Evolutionary conservation across 2,329 filamentous ascomycete genomes (phyloP), one percentile per base, ranked within the genome.

Genomic region (Diaporthe sp.): DNA sequence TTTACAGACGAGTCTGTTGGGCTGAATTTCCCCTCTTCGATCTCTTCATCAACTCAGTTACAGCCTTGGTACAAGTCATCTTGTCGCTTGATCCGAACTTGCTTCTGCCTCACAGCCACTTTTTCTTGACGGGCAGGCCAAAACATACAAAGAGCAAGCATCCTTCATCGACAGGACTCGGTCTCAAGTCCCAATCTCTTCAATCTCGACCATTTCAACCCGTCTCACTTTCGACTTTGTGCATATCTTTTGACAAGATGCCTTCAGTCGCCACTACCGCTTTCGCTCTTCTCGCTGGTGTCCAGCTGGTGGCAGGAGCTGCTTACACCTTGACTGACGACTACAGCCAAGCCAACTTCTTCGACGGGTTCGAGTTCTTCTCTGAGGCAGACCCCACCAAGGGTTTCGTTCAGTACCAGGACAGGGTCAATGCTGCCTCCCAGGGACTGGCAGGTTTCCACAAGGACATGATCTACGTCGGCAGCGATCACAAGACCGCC

Each of bases 341-440:
- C 56, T 91, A 85, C 81, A 85, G 90, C 81, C 73, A 80, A 9
- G 83, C 80, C 79, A 91, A 91, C 84, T 91, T 91, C 82, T 91
- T 91, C 81, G 77, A 84, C 27, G 81, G 83, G 69, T 91, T 91
- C 79, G 84, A 86, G 73, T 92, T 92, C 83, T 92, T 88, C 82
- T 84, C 81, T 70, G 83, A 81, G 4, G 74, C 83, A 0, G 94
- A 97, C 79, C 94, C 94, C 0, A 97, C 94, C 2, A 79, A 92
- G 76, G 94, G 94, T 42, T 94, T 92, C 78, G 94, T 97, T 78
- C 84, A 90, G 75, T 97, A 95, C 79, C 88, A 92, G 71, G 85
- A 89, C 77, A 86, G 88, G 68, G 73, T 81, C n/a, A 88, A 87
- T 2, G 93, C 94, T 72, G 88, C 89, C 74, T 79, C 81, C n/a